Evolutionary conservation across 23 red algal genomes (phyloP), one percentile per base, ranked within the genome.

Genomic region (Gracilaria gracilis): DNA sequence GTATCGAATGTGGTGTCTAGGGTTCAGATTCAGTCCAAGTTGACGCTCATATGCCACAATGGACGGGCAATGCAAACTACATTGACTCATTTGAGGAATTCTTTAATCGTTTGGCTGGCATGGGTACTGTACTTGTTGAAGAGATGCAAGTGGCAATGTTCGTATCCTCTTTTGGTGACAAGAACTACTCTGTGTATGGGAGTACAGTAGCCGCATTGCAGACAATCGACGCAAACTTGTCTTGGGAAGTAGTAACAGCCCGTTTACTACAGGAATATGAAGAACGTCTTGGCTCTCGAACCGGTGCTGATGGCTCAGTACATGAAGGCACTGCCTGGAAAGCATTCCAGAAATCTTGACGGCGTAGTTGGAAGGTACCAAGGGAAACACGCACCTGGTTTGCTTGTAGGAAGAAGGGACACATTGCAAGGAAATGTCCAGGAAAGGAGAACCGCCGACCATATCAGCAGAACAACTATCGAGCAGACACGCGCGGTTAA

Each of bases 71-170:
- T 70, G 65, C 65, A 70, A 38, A 70, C 34, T 70, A 70, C 17
- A 70, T 70, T 38, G 65, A 70, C 4, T 28, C 23, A 8, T 70
- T 70, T 5, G 4, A 70, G 9, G 65, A 70, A 38, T 35, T 70
- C 9, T 70, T 35, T 34, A 70, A 70, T 25, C 15, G 65, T 16
- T 11, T 70, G 2, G 65, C 65, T 9, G 65, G 31, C 15, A 70
- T 70, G 65, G 65, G 17, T 2, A 70, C 65, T 35, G 65, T 16
- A 4, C 65, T 70, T 70, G 65, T 2, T 2, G 35, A 70, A 35
- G 65, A 70, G 28, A 3, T 70, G 5, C 65, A 70, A 38, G 65
- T 70, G 23, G 65, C 65, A 35, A 70, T 70, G 3, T 70, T 70
- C 17, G 13, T 70, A 19, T 9, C 65, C 4, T 70, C 27, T 16